Evolutionary conservation across 2,329 filamentous ascomycete species (phyloP).

Genomic region (Raffaelea ambrosiae): DNA sequence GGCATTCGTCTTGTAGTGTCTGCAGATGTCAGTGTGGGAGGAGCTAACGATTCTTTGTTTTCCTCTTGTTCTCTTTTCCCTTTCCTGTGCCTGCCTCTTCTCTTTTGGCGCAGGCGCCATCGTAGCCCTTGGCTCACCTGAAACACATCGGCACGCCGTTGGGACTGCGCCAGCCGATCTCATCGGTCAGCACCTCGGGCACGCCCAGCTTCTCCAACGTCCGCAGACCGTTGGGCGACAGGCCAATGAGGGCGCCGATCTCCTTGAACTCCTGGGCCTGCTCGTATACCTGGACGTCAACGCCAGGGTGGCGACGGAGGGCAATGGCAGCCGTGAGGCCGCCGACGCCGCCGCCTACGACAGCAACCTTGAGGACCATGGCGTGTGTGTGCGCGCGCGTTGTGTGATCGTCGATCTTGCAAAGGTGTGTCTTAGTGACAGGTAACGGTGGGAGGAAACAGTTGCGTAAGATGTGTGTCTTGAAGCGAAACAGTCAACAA

Average conservation of each 20-base stretch:
- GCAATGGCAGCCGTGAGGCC: conserved; percentile 3
- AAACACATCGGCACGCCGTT: conserved; percentile 5
- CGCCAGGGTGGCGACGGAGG: conserved; percentile 4
- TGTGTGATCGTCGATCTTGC: neutral
- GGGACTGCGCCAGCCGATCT: conserved; percentile 4
- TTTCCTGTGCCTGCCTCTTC: no score
- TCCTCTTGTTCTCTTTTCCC: no score
- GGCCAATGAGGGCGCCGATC: conserved; percentile 4
- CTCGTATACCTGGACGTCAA: conserved; percentile 8
- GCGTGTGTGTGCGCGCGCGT: neutral
- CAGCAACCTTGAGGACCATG: conserved; percentile 1
- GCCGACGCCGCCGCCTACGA: conserved; percentile 2
- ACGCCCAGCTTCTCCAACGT: conserved; percentile 6
- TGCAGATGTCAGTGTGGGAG: neutral
- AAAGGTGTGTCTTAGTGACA: no score
- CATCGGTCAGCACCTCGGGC: conserved; percentile 1
- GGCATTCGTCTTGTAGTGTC: conserved; percentile 4
- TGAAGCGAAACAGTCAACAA: no score
- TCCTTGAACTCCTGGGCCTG: conserved; percentile 2
- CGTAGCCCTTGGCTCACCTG: neutral
- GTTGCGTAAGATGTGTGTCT: no score
- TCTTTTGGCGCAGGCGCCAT: no score
- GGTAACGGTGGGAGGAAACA: no score
- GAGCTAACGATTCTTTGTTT: no score
- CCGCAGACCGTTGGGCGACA: conserved; percentile 6